These are phyloP conservation scores for Epichloe festucae DNA, from an alignment of 2,329 filamentous ascomycete species.

Conservation along the genomic window DNA sequence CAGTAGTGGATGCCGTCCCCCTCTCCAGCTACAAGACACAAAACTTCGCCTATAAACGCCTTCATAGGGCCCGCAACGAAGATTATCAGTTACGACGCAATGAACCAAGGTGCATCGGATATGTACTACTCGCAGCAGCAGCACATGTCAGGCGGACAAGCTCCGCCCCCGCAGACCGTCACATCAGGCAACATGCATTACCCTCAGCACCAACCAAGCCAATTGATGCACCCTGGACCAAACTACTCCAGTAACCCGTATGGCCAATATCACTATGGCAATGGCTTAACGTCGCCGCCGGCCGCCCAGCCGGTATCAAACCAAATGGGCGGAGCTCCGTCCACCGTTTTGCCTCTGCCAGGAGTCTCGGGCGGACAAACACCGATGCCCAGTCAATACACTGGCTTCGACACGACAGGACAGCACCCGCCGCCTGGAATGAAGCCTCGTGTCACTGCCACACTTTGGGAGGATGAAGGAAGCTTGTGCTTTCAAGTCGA, in stretches of 20 bases:
- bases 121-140: conserved; percentile 74
- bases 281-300: conserved; percentile 71
- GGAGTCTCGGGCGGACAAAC: conserved; percentile 35
- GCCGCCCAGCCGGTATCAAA: conserved; percentile 55
- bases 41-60: background rate
- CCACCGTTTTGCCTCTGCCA: conserved; percentile 60
- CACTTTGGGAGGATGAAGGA: conserved; percentile 95
- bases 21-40: background rate
- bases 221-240: conserved; percentile 59
- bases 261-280: conserved; percentile 59
- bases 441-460: conserved; percentile 93
- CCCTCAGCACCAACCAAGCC: conserved; percentile 55
- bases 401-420: conserved; percentile 67
- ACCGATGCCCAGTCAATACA: conserved; percentile 43
- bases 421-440: conserved; percentile 86
- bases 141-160: conserved; percentile 67
- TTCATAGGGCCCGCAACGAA: too few species aligned
- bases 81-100: background rate
- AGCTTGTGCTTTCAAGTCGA: conserved; percentile 97
- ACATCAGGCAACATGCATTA: conserved; percentile 65
- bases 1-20: conserved; percentile 42
- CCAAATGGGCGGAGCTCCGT: conserved; percentile 46
- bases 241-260: conserved; percentile 56
- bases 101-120: conserved; percentile 59
- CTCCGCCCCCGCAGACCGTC: conserved; percentile 62